These are phyloP conservation scores for Trichoderma atrobrunneum DNA, from an alignment of 2,329 filamentous ascomycete genomes.

Conservation along the genomic window DNA sequence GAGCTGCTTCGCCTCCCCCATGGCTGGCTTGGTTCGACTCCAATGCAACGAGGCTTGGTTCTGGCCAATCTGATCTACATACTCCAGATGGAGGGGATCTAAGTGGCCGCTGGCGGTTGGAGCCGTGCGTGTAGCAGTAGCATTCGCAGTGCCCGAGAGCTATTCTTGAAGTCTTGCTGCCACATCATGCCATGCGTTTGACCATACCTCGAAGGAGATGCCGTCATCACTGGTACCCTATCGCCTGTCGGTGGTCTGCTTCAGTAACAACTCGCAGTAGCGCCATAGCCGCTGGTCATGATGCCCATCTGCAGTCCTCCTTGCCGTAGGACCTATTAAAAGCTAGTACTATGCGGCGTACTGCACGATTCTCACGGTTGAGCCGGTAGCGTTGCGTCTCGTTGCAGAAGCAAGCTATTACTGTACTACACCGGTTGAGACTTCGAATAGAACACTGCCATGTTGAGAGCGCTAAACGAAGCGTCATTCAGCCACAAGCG, in stretches of 20 bases:
- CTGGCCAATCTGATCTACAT: conserved; percentile 1
- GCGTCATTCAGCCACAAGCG: conserved; percentile 14
- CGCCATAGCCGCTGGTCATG: conserved; percentile 9
- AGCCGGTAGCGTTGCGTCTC: conserved; percentile 1
- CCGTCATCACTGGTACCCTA: conserved; percentile 3
- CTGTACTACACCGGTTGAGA: neutral
- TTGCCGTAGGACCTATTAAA: neutral
- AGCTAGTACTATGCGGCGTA: neutral
- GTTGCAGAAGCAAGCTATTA: neutral
- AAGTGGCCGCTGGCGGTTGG: neutral
- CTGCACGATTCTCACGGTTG: neutral
- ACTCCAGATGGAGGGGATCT: neutral
- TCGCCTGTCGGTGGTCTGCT: conserved; percentile 1
- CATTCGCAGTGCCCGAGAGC: neutral
- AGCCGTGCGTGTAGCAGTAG: neutral
- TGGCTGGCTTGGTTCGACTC: neutral
- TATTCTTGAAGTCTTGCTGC: neutral
- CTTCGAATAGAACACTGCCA: conserved; percentile 7
- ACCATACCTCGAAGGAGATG: neutral
- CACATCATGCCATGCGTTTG: conserved; percentile 10
- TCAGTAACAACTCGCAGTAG: neutral
- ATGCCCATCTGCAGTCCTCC: neutral
- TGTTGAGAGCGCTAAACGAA: conserved; percentile 7
- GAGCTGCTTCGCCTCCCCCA: conserved; percentile 19
- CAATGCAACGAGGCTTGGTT: neutral